Evolutionary conservation across 2,329 filamentous ascomycete species (phyloP).

Genomic region (Penicillium hordei): DNA sequence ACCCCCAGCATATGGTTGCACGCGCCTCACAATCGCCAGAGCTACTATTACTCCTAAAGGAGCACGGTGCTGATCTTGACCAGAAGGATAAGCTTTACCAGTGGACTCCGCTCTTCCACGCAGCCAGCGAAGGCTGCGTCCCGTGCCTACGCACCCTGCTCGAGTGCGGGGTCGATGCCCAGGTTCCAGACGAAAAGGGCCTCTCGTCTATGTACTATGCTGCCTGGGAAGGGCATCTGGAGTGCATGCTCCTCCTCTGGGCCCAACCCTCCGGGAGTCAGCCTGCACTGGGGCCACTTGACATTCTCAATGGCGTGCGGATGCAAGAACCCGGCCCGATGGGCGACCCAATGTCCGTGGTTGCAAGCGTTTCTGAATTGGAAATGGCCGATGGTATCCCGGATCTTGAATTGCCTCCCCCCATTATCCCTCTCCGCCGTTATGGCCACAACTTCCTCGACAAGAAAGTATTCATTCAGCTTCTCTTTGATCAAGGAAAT

Average conservation of each 20-base stretch:
- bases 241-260: conserved; percentile 84
- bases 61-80: conserved; percentile 85
- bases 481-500: conserved; percentile 74
- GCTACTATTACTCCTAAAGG: conserved; percentile 74
- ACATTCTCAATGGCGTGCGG: conserved; percentile 37
- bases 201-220: conserved; percentile 97
- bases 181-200: conserved; percentile 85
- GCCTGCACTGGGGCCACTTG: conserved; percentile 32
- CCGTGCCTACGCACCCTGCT: conserved; percentile 80
- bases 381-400: conserved; percentile 83
- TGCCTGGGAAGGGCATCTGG: conserved; percentile 93
- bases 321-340: conserved; percentile 28
- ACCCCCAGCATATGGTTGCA: conserved; percentile 94
- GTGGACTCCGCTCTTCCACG: conserved; percentile 95
- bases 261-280: conserved; percentile 32
- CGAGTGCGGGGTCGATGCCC: conserved; percentile 73
- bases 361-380: conserved; percentile 53
- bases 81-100: conserved; percentile 94
- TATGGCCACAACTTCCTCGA: conserved; percentile 99
- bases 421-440: conserved; percentile 88
- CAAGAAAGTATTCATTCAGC: conserved; percentile 92
- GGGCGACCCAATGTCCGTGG: conserved; percentile 29
- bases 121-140: conserved; percentile 92
- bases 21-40: conserved; percentile 80
- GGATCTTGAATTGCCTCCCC: conserved; percentile 84